phyloP scores from a whole-genome alignment of 192 early-diverging fungal species.

The Fimicolochytrium jonesii region DNA sequence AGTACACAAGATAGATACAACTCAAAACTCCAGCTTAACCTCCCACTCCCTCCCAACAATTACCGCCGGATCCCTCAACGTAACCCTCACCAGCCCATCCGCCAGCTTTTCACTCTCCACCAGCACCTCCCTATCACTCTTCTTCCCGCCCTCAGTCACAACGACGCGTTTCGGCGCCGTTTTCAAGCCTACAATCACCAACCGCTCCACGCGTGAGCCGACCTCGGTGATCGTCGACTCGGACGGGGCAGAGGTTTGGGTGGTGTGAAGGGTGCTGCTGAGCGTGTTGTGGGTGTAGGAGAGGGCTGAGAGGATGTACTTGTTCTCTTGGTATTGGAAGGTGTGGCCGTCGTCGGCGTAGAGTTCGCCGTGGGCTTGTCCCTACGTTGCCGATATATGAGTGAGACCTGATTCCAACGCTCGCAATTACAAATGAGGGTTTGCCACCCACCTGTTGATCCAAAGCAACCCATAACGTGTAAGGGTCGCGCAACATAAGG shows the following conservation, averaged over 20 bases:
- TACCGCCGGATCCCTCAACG: conserved; percentile 40
- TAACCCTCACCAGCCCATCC: conserved; percentile 13
- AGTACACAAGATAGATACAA: too few relatives aligned
- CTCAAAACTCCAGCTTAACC: too few relatives aligned
- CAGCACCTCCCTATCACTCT: too few relatives aligned
- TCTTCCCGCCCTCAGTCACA: not conserved
- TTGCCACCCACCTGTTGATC: conserved; percentile 45
- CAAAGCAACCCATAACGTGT: conserved; percentile 82
- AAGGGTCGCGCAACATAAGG: conserved; percentile 81
- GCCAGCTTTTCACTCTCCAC: conserved; percentile 17
- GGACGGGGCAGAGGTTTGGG: not conserved
- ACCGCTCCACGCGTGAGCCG: conserved; percentile 43
- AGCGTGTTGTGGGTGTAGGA: conserved; percentile 39
- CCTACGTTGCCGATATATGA: conserved; percentile 36
- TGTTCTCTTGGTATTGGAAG: conserved; percentile 64
- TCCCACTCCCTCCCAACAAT: too few relatives aligned
- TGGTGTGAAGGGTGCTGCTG: too few relatives aligned
- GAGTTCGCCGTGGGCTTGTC: conserved; percentile 68
- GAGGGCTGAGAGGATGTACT: conserved; percentile 61
- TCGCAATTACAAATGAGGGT: not conserved
- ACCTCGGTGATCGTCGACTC: conserved; percentile 3
- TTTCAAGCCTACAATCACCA: conserved; percentile 53
- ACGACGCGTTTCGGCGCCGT: conserved; percentile 18
- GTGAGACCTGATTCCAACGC: not conserved
- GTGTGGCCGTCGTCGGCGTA: conserved; percentile 91